phyloP scores from a whole-genome alignment of 2,329 filamentous ascomycete genomes.

The Diaporthe ampelina region DNA sequence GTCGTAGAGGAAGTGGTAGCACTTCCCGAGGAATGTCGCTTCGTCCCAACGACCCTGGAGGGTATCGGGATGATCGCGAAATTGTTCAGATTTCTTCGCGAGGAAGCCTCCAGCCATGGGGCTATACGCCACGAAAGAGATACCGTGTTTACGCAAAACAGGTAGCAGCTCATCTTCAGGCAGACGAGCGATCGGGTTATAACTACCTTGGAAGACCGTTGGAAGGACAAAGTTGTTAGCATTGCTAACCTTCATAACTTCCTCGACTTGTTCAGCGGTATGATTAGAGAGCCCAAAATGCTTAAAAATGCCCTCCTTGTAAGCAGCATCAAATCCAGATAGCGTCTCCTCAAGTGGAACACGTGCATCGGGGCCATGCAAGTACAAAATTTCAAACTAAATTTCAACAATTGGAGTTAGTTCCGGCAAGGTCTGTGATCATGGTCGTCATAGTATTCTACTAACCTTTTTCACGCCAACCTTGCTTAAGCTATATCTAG shows the following conservation, averaged over 20 bases:
- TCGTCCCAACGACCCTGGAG: slow-evolving; percentile 58
- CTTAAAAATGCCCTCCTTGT: slow-evolving; percentile 62
- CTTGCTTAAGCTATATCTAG: slow-evolving; percentile 43
- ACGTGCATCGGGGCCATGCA: slow-evolving; percentile 67
- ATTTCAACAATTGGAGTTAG: not conserved
- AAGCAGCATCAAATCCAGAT: slow-evolving; percentile 72
- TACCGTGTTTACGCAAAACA: slow-evolving; percentile 56
- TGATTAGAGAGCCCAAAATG: slow-evolving; percentile 62
- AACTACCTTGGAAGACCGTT: slow-evolving; percentile 59
- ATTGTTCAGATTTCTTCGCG: slow-evolving; percentile 56
- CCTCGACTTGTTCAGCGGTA: slow-evolving; percentile 52
- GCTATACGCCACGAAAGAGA: slow-evolving; percentile 57
- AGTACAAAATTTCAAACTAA: slow-evolving; percentile 49
- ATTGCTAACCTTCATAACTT: slow-evolving; percentile 53
- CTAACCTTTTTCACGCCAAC: slow-evolving; percentile 39
- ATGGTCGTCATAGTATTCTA: not conserved
- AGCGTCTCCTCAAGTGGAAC: slow-evolving; percentile 72
- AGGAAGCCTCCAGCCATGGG: slow-evolving; percentile 73
- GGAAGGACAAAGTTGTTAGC: slow-evolving; percentile 57
- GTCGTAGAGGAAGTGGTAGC: slow-evolving; percentile 42
- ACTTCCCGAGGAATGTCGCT: slow-evolving; percentile 59
- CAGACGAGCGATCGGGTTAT: slow-evolving; percentile 56
- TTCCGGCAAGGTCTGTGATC: no score
- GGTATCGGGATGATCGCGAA: slow-evolving; percentile 38
- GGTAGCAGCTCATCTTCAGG: slow-evolving; percentile 58